phyloP scores from a whole-genome alignment of 139 green algal species.

The Chlorella sp. region DNA sequence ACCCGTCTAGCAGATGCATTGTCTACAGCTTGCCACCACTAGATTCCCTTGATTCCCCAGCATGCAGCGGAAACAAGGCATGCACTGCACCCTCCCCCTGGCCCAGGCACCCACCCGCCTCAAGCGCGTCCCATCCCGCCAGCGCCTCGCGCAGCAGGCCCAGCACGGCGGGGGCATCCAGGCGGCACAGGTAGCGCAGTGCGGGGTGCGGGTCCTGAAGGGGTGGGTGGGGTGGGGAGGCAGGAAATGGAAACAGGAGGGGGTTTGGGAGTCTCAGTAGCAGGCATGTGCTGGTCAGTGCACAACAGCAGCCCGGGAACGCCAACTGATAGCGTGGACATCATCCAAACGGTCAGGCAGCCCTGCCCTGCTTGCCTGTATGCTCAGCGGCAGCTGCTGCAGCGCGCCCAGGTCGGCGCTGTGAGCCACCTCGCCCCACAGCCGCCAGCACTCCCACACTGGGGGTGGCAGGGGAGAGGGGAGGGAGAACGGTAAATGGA shows the following conservation, averaged over 20 bases:
- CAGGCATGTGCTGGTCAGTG: neutral
- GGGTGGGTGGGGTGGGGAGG: neutral
- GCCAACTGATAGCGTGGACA: too few species aligned
- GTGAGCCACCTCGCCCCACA: constrained; percentile 42
- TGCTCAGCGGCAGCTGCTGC: constrained; percentile 6
- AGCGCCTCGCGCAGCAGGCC: constrained; percentile 49
- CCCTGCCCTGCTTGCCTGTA: neutral
- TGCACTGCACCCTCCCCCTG: neutral
- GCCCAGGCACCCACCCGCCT: constrained; percentile 41
- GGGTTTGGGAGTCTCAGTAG: neutral
- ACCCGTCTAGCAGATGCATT: too few species aligned
- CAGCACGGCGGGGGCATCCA: constrained; percentile 47
- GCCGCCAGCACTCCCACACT: constrained; percentile 37
- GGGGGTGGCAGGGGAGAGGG: neutral
- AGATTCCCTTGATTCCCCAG: too few species aligned
- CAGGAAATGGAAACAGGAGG: neutral
- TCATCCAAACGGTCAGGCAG: too few species aligned
- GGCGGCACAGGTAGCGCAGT: constrained; percentile 43
- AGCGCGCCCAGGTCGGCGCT: neutral
- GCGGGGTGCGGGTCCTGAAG: constrained; percentile 42
- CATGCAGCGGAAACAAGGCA: neutral
- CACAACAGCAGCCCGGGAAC: neutral
- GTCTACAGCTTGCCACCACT: too few species aligned
- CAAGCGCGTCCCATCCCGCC: constrained; percentile 56
- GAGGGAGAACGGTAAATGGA: neutral